Evolutionary conservation across 805 yeast genomes (phyloP), one percentile per base, ranked within the genome.

Genomic region (Lipomyces lipofer): DNA sequence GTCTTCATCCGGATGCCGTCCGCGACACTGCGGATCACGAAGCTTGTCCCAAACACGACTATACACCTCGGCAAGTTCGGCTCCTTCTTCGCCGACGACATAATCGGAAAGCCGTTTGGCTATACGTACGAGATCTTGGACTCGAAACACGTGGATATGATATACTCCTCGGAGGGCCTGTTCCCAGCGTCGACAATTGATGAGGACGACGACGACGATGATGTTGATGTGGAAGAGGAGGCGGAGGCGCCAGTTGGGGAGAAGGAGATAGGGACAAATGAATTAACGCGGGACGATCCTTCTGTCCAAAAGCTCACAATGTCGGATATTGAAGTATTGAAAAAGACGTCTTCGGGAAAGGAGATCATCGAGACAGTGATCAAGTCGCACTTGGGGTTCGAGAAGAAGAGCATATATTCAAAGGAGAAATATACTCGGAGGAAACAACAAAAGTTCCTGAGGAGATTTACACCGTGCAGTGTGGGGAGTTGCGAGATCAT

Each of bases 21-120:
- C 1, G 87, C 84, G 49, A 86, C 87, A 52, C 69, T 83, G 65
- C 85, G 88, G 67, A 77, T 91, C 36, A 82, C 86, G n/a, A 81
- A 84, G 62, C 73, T 91, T 55, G 78, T 76, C 47, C 76, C 80
- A 2, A 82, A 79, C 29, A 82, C 84, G 0, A 68, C 78, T 9
- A 78, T 94, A 17, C 81, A 82, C 51, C 75, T 94, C 60, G 99
- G 99, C 1, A 92, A 94, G 68, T 94, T 92, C 70, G 99, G 99
- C 17, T 75, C 85, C 0, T 94, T 94, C 68, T 73, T 78, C 28
- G 88, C 86, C 2, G 81, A 84, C 59, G 85, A 81, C 49, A 78
- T 92, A 10, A 69, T 92, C 38, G 97, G 97, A 2, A 84, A 76
- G 64, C 86, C 90, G 4, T 86, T 80, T 65, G 99, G 98, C 1